phyloP scores from a whole-genome alignment of 495 filamentous ascomycete species.

The Aspergillus conjunctus region DNA sequence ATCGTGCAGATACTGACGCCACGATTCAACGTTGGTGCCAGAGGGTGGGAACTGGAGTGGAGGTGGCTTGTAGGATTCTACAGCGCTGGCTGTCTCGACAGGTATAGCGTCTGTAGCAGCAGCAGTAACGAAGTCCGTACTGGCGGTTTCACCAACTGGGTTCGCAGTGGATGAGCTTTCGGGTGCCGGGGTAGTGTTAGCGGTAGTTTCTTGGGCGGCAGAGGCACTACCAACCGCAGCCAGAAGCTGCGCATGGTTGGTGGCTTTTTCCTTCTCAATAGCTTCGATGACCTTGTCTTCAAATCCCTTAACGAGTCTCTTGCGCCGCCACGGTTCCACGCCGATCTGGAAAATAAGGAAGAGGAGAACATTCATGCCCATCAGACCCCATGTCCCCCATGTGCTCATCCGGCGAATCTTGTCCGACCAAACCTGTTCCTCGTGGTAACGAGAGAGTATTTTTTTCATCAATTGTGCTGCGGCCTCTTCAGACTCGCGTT shows the following conservation, averaged over 20 bases:
- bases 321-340: constrained; percentile 91
- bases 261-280: constrained; percentile 69
- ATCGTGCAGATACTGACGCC: constrained; percentile 52
- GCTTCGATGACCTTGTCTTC: constrained; percentile 79
- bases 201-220: constrained; percentile 4
- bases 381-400: constrained; percentile 97
- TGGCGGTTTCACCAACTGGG: background rate
- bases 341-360: constrained; percentile 88
- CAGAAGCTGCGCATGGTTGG: constrained; percentile 26
- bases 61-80: constrained; percentile 31
- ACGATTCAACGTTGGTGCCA: constrained; percentile 41
- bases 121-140: background rate
- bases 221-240: constrained; percentile 15
- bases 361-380: constrained; percentile 92
- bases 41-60: constrained; percentile 27
- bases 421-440: constrained; percentile 99
- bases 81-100: background rate
- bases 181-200: background rate
- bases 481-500: constrained; percentile 76
- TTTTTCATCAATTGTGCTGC: constrained; percentile 69
- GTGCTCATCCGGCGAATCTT: constrained; percentile 95
- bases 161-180: constrained; percentile 7
- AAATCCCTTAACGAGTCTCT: constrained; percentile 74
- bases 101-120: background rate
- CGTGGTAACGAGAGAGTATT: constrained; percentile 91